Base-by-base conservation (phyloP, 2,329 filamentous ascomycete genomes). In the Aspergillus sp. region DNA sequence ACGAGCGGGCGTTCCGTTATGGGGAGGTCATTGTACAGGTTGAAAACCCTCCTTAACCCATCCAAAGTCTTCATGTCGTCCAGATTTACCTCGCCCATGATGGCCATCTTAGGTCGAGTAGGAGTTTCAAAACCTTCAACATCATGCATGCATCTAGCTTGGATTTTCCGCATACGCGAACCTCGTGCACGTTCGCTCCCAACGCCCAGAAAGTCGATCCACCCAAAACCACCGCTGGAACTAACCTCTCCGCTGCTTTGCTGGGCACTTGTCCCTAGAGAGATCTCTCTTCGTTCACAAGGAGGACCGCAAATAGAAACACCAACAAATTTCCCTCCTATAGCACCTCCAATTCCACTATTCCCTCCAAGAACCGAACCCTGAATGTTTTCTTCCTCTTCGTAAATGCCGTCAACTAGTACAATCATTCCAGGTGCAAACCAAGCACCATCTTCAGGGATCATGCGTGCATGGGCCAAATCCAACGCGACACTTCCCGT, bases 361-460 rank as follows among this genome's bases (percentile, higher is more conserved):
- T 82, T 86, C 4, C 86, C 85, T 44, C 88, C 86, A 4, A 94
- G 75, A 0, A 81, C 83, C 17, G 83, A 84, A 13, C 84, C 83
- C 1, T 77, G 59, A 33, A 67, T 72, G 17, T 81, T 83, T 53
- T 90, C 88, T 58, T 95, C 90, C 65, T 97, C 93, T 64, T 95
- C 90, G 62, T 98, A 98, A n/a, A 91, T 83, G 5, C 93, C 93
- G 60, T 98, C 93, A 0, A 96, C 82, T 0, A 98, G 78, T 3
- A 97, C 87, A 43, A 98, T 87, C 90, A 97, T 97, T 3, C 94
- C 94, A 0, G 93, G 90, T 4, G 85, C 83, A 62, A 96, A 96
- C 86, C 90, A 98, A 3, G 88, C 85, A 20, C 88, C 89, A 61
- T 91, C 84, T 51, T 89, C 84, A 0, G 90, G 90, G 47, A 96